These are phyloP conservation scores for Salix caprea DNA, from an alignment of 345 rosid genomes.

Conservation along the genomic window DNA sequence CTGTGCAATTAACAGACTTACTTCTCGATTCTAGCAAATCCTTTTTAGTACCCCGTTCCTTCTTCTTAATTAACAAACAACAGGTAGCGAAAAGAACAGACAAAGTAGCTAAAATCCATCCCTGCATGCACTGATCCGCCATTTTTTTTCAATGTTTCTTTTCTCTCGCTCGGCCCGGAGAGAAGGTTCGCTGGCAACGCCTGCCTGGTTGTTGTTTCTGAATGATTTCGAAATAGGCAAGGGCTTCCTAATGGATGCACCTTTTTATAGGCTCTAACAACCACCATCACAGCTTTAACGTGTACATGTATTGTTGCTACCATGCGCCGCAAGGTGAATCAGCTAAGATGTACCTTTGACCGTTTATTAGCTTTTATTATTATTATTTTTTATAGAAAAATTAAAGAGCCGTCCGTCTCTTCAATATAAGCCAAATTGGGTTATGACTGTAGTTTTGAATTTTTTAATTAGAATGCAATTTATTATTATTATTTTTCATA, in stretches of 20 bases:
- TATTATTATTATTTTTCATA: too few relatives aligned
- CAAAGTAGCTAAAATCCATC: slow-evolving; percentile 15
- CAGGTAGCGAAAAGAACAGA: slow-evolving; percentile 2
- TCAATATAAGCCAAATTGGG: not conserved
- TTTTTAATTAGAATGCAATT: not conserved
- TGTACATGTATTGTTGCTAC: not conserved
- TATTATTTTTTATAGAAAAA: not conserved
- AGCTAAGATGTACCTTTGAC: not conserved
- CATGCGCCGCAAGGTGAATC: not conserved
- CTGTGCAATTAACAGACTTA: slow-evolving; percentile 3
- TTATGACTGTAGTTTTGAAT: not conserved
- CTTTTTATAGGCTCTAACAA: slow-evolving; percentile 9
- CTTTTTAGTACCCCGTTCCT: not conserved
- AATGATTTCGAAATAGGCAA: too few relatives aligned
- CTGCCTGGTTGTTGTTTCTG: not conserved
- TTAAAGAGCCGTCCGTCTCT: not conserved
- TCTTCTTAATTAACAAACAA: not conserved
- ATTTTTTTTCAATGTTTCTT: not conserved
- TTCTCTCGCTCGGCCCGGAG: too few relatives aligned
- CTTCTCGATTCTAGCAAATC: too few relatives aligned
- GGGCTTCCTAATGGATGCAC: not conserved
- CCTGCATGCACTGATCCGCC: slow-evolving; percentile 17
- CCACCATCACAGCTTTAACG: not conserved
- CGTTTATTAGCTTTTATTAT: not conserved
- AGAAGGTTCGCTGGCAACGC: slow-evolving; percentile 14